These are phyloP conservation scores for Pseudozyma pruni DNA, from an alignment of 1,284 basidiomycete species.

Conservation along the genomic window DNA sequence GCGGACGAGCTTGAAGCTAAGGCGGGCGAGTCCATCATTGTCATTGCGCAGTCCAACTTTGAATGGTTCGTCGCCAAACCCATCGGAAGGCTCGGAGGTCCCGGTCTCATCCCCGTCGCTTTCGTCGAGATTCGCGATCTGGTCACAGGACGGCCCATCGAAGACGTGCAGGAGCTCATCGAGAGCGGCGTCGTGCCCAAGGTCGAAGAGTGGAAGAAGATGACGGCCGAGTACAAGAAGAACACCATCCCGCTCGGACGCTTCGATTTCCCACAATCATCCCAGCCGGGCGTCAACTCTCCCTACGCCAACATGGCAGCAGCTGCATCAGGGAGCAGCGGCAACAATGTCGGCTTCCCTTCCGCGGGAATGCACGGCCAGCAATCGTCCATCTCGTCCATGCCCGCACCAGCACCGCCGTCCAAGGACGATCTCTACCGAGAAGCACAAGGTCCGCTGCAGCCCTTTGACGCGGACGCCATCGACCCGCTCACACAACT, in stretches of 20 bases:
- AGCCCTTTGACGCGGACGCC: conserved; percentile 19
- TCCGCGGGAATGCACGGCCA: conserved; percentile 12
- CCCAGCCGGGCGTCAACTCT: conserved; percentile 37
- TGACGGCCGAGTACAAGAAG: conserved; percentile 93
- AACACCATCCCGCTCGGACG: conserved; percentile 91
- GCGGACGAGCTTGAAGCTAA: conserved; percentile 95
- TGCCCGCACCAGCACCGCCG: conserved; percentile 39
- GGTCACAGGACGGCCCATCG: conserved; percentile 73
- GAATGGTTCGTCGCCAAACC: conserved; percentile 80
- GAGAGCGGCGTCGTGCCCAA: conserved; percentile 86
- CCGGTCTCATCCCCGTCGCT: conserved; percentile 93
- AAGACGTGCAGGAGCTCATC: conserved; percentile 81
- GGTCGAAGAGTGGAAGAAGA: conserved; percentile 98
- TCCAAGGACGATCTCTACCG: conserved; percentile 48
- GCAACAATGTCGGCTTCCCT: conserved; percentile 18
- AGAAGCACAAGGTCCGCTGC: conserved; percentile 21
- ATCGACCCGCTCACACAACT: conserved; percentile 49
- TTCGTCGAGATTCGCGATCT: conserved; percentile 97
- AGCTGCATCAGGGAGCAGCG: conserved; percentile 31
- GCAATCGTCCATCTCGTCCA: conserved; percentile 28
- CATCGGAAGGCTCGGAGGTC: conserved; percentile 90
- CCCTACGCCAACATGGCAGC: conserved; percentile 42
- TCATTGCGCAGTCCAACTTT: conserved; percentile 65
- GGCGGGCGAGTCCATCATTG: conserved; percentile 88
- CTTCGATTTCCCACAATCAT: conserved; percentile 45